Base-by-base conservation (phyloP, 1,284 basidiomycete genomes). In the Megacollybia platyphylla region DNA sequence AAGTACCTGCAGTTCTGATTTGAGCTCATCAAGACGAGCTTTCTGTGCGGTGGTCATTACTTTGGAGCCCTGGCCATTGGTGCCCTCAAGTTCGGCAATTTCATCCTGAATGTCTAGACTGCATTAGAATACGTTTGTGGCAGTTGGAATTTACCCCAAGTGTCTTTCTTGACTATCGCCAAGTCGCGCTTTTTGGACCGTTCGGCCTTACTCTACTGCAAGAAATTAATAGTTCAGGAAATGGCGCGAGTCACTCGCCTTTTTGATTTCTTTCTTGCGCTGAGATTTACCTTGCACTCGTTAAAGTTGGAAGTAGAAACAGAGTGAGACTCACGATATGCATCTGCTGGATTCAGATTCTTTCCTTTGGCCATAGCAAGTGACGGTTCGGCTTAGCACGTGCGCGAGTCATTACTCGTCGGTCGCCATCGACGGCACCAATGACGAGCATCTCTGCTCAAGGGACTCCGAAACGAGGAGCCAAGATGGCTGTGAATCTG, bases 231-330 rank as follows among this genome's bases (percentile, higher is more conserved):
- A 44, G 38, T 29, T 49, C 15, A 41, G 41, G 38, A 31, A 15
- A 36, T 29, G n/a, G 39, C 31, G 48, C 44, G 38, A 29, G n/a
- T 41, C 46, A 47, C 66, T 51, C 60, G 84, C 88, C 79, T 91
- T 92, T 67, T 90, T 91, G 29, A 92, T 65, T 58, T 94, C 88
- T 58, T 87, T 91, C 61, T 87, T 89, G 48, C 86, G 71, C 55
- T 83, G 79, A 5, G 84, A 78, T 64, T 94, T 94, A 48, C 87
- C 87, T 90, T 15, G 20, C 35, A n/a, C 39, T 11, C 42, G 42
- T 48, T 45, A 36, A 49, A 39, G 45, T 39, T 15, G 32, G 10
- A 40, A 10, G 17, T 32, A 58, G 24, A 24, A n/a, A n/a, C 7
- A 45, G 20, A 31, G n/a, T 36, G 3, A 26, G 30, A 60, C 60